phyloP scores from a whole-genome alignment of 2,329 filamentous ascomycete genomes.

The Colletotrichum cordylinicola region DNA sequence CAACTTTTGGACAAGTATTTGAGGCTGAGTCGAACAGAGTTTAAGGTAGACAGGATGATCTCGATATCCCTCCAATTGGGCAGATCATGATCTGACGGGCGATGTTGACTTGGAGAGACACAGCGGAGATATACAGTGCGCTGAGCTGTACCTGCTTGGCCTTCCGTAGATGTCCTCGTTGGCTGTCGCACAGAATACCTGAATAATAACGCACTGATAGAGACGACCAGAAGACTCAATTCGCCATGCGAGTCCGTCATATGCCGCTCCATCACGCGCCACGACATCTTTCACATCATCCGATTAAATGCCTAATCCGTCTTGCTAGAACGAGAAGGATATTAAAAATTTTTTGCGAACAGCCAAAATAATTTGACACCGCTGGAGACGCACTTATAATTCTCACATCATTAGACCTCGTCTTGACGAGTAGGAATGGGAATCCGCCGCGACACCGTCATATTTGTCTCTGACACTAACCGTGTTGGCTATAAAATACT shows the following conservation, averaged over 20 bases:
- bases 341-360: no score
- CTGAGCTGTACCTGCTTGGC: no score
- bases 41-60: no score
- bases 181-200: no score
- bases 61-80: no score
- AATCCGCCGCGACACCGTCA: rapidly evolving
- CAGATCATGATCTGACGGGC: not conserved
- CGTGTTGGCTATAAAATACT: not conserved
- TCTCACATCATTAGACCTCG: not conserved
- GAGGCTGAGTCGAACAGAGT: no score
- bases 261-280: no score
- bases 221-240: no score
- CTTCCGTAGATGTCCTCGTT: not conserved
- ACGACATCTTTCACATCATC: rapidly evolving
- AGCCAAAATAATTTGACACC: not conserved
- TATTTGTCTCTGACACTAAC: not conserved
- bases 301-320: not conserved
- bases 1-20: no score
- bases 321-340: no score
- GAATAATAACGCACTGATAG: not conserved
- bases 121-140: no score
- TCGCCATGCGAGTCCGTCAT: rapidly evolving
- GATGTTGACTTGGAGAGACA: not conserved
- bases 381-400: not conserved
- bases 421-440: not conserved